phyloP scores from a whole-genome alignment of 148 eudicot genomes.

The Persicaria tinctoria region DNA sequence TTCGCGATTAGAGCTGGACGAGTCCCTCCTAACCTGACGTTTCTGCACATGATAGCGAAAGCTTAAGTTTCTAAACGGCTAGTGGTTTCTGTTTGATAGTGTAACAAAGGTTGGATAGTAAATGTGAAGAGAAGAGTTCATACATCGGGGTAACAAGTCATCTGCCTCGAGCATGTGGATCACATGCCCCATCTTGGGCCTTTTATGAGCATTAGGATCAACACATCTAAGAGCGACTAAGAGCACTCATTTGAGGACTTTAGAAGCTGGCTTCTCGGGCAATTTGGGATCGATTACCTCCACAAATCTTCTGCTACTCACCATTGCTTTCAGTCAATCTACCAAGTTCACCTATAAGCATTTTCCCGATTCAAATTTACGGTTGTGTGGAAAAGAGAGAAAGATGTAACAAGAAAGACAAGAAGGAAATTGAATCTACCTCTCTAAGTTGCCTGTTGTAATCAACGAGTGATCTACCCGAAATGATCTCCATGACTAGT shows the following conservation, averaged over 20 bases:
- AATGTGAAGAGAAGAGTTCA: background rate
- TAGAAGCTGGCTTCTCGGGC: conserved; percentile 6
- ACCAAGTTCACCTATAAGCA: conserved; percentile 13
- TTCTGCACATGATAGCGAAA: background rate
- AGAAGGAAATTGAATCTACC: conserved; percentile 5
- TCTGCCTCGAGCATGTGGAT: conserved; percentile 82
- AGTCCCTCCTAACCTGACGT: conserved; percentile 3
- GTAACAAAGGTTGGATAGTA: background rate
- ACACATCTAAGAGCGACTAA: conserved; percentile 78
- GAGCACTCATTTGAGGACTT: conserved; percentile 10
- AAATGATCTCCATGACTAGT: conserved; percentile 10
- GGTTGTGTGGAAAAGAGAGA: background rate
- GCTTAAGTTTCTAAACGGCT: background rate
- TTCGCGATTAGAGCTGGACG: background rate
- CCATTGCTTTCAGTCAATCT: conserved; percentile 11
- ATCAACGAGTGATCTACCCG: conserved; percentile 10
- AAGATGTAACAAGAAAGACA: background rate
- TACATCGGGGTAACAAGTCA: conserved; percentile 21
- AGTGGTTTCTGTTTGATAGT: background rate
- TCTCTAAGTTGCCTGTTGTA: conserved; percentile 11
- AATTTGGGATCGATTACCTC: conserved; percentile 12
- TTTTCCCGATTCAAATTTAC: background rate
- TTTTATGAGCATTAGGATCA: conserved; percentile 80
- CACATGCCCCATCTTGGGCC: conserved; percentile 92
- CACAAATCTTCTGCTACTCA: conserved; percentile 1